Evolutionary conservation across 345 rosid species (phyloP).

Genomic region (Citrus unshiu): DNA sequence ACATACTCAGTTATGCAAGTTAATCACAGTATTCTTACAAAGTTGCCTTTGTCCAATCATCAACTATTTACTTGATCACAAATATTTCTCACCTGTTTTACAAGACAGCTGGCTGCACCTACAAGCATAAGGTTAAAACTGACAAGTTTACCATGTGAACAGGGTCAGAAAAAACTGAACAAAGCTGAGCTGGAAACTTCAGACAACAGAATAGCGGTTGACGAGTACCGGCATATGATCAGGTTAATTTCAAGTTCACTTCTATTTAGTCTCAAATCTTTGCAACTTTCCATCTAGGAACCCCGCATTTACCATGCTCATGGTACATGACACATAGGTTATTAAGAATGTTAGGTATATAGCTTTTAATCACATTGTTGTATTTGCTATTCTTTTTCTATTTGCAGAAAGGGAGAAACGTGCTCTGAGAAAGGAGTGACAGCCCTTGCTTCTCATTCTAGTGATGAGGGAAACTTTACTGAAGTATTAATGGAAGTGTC

Average conservation of each 20-base stretch:
- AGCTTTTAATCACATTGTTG: not conserved
- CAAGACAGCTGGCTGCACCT: not conserved
- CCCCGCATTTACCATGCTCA: not conserved
- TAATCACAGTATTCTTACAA: not conserved
- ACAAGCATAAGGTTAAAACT: not conserved
- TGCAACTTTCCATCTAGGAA: constrained; percentile 1
- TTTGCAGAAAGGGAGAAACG: constrained; percentile 31
- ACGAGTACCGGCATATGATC: constrained; percentile 29
- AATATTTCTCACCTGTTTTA: not conserved
- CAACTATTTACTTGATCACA: not conserved
- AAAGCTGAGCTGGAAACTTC: too few species aligned
- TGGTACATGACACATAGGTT: not conserved
- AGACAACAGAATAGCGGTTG: constrained; percentile 3
- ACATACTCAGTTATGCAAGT: not conserved
- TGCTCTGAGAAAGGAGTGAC: constrained; percentile 27
- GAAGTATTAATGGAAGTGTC: constrained; percentile 46
- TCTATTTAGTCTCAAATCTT: not conserved
- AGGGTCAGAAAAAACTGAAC: constrained; percentile 2
- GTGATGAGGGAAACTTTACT: constrained; percentile 26
- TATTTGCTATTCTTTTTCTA: not conserved
- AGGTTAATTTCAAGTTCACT: constrained; percentile 9
- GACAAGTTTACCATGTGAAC: constrained; percentile 2
- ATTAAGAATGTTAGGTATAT: not conserved
- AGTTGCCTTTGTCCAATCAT: not conserved
- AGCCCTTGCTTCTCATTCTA: constrained; percentile 8